Conservation (phyloP, 1,284 basidiomycete species). For the Pascua guehoae region DNA sequence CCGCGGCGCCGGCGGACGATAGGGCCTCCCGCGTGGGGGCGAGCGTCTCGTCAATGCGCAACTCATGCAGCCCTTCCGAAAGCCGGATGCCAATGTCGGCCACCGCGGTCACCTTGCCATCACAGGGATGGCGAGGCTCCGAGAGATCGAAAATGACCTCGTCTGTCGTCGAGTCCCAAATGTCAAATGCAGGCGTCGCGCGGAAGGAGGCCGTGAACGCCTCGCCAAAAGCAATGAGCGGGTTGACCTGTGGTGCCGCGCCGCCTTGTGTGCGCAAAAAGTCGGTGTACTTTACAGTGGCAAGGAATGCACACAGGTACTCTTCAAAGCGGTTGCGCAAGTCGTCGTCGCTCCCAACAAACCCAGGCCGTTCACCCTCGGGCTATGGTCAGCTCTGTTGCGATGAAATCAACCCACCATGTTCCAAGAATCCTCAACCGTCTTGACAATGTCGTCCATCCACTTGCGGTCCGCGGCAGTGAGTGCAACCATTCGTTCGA, state of each 20-base stretch:
- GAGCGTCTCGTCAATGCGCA: conserved; percentile 82
- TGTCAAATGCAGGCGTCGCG: conserved; percentile 73
- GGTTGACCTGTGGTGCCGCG: conserved; percentile 21
- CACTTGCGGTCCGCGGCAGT: conserved; percentile 94
- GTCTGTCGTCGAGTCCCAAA: conserved; percentile 85
- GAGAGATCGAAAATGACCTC: conserved; percentile 85
- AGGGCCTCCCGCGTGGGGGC: conserved; percentile 83
- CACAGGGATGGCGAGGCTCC: conserved; percentile 85
- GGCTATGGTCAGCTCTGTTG: not conserved
- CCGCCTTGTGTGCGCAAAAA: conserved; percentile 51
- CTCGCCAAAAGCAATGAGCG: conserved; percentile 72
- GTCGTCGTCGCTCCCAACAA: conserved; percentile 91
- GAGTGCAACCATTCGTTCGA: conserved; percentile 73
- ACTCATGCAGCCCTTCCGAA: conserved; percentile 79
- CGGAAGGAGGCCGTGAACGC: conserved; percentile 80
- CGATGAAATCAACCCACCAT: not conserved
- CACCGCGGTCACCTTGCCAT: conserved; percentile 79
- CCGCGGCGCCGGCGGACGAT: conserved; percentile 66
- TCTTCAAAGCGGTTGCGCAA: conserved; percentile 71
- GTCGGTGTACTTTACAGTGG: conserved; percentile 81
- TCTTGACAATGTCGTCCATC: conserved; percentile 77
- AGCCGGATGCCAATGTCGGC: conserved; percentile 83
- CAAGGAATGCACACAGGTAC: conserved; percentile 44
- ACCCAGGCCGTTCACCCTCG: conserved; percentile 48
- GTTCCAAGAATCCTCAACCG: conserved; percentile 77